Evolutionary conservation across 306 rosid genomes (phyloP), one percentile per base, ranked within the genome.

Genomic region (Spatholobus suberectus): DNA sequence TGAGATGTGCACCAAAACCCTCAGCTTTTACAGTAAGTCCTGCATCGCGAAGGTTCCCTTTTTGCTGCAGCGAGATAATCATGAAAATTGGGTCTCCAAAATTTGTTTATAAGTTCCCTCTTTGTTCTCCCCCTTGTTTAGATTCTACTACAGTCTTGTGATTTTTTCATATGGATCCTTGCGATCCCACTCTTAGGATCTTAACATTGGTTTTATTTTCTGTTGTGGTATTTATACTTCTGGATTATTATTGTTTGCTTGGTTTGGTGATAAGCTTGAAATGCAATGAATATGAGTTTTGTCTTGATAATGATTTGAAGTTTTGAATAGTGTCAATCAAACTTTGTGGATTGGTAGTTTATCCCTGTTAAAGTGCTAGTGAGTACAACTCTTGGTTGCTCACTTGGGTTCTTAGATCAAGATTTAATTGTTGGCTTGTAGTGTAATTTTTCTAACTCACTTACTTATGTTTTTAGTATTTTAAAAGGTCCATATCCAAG

Each of bases 401-500:
- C n/a, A n/a, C n/a, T n/a, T n/a, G n/a, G n/a, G n/a, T n/a, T n/a
- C n/a, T n/a, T n/a, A n/a, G n/a, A n/a, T n/a, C 11, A 70, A 27
- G 21, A 66, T 73, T 70, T 44, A 72, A 5, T 78, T 71, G 38
- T 74, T 70, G 37, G 4, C n/a, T 26, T 43, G n/a, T 51, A 27
- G 59, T 82, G 70, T n/a, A 20, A n/a, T 14, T 74, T 68, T 41
- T 52, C 86, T 92, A 27, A 86, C 76, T 76, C 52, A 38, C 46
- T 49, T 44, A 29, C 44, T 74, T 78, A 40, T 76, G 79, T 49
- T 68, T 79, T 78, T 67, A 93, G 97, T 68, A 85, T 80, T 51
- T 85, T 49, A 90, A 73, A 82, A 90, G 89, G 82, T 89, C 94
- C 55, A 70, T 91, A 81, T 93, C 97, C 14, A 93, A 91, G 88